Base-by-base conservation (phyloP, 1,139 yeast genomes). In the Protomyces arabidopsidicola region DNA sequence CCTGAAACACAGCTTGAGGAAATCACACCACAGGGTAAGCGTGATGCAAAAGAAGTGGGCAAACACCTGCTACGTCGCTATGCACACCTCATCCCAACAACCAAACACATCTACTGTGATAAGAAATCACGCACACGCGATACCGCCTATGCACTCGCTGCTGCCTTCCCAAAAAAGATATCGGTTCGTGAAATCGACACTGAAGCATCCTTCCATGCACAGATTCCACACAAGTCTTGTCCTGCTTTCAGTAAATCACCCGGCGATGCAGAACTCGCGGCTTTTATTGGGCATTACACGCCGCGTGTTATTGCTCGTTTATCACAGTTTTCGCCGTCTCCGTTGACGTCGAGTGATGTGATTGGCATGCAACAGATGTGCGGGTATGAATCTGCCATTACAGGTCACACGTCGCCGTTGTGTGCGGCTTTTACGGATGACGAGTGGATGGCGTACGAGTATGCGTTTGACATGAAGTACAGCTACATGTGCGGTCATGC, bases 361-460 rank as follows among this genome's bases (percentile, higher is more conserved):
- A 52, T 58, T 35, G 62, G 62, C 45, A 58, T 58, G 62, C 62
- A 58, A 35, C 62, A 58, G 20, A 20, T 58, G 20, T 58, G 62
- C 31, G 62, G 62, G 31, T 58, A 58, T 39, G 62, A 58, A 20
- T 45, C 54, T 9, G 62, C 62, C 52, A 58, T 51, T 35, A 58
- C 42, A 10, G 62, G 62, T 12, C 36, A 42, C 22, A 16, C 20
- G 27, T 51, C 56, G n/a, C 34, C 27, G 35, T 52, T 58, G 31
- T 58, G 62, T 52, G 56, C 55, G 9, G 62, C 45, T 20, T 58
- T 58, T 51, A 58, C 62, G 20, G 62, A 58, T 31, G 62, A 58
- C 45, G 62, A 58, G 53, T 58, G 62, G 62, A 58, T 58, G 62
- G 24, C 56, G 27, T 58, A 58, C 31, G 62, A 58, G 42, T 58